A percentile compares a stretch with the other conserved stretches of the same genome.
These are phyloP conservation scores for Tylopilus rubrobrunneus DNA, from an alignment of 768 basidiomycete genomes.

Conservation along the genomic window DNA sequence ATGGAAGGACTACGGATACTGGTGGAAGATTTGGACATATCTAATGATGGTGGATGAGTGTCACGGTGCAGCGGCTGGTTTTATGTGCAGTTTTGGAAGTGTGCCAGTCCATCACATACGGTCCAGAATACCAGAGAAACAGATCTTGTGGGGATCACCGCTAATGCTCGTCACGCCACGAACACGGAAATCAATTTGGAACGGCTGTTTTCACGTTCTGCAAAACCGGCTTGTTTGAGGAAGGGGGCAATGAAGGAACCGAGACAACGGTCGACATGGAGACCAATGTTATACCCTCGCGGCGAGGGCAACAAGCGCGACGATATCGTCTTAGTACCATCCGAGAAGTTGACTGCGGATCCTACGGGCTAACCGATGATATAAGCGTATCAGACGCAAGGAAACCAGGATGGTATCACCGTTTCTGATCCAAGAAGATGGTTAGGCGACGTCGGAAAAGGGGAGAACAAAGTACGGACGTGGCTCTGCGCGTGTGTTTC, in stretches of 20 bases:
- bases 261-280: slow-evolving; percentile 95
- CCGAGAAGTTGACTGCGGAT: slow-evolving; percentile 82
- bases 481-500: slow-evolving; percentile 77
- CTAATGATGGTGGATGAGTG: neutral
- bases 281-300: slow-evolving; percentile 67
- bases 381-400: neutral
- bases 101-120: too few species aligned
- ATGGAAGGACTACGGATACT: slow-evolving; percentile 29
- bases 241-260: slow-evolving; percentile 94
- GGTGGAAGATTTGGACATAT: slow-evolving; percentile 25
- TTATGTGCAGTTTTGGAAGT: too few species aligned
- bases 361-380: slow-evolving; percentile 61
- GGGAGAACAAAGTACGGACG: slow-evolving; percentile 48
- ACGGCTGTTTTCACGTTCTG: slow-evolving; percentile 43
- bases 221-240: slow-evolving; percentile 76
- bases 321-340: slow-evolving; percentile 85
- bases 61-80: too few species aligned
- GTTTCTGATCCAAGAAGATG: slow-evolving; percentile 49
- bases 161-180: too few species aligned
- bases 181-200: slow-evolving; percentile 56
- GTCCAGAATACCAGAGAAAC: too few species aligned
- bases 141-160: too few species aligned
- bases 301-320: slow-evolving; percentile 72
- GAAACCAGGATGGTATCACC: slow-evolving; percentile 61
- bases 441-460: slow-evolving; percentile 1